phyloP scores from a whole-genome alignment of 768 basidiomycete genomes.

The Lanmaoa rubissima region DNA sequence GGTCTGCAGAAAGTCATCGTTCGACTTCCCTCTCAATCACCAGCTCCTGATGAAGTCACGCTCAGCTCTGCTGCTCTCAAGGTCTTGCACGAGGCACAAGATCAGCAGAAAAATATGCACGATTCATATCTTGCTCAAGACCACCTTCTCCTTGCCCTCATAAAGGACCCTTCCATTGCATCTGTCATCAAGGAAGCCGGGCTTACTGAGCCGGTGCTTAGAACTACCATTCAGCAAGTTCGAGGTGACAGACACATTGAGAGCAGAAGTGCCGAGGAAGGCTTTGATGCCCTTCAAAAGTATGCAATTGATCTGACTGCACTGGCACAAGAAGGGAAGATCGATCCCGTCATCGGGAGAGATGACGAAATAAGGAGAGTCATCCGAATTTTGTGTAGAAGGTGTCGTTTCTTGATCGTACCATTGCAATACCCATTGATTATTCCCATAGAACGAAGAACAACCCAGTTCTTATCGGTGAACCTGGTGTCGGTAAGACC shows the following conservation, averaged over 20 bases:
- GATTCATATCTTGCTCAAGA: slow-evolving; percentile 94
- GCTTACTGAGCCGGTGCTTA: slow-evolving; percentile 68
- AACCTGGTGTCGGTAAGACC: slow-evolving; percentile 95
- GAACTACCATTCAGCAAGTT: slow-evolving; percentile 74
- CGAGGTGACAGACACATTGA: slow-evolving; percentile 86
- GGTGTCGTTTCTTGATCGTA: slow-evolving; percentile 36
- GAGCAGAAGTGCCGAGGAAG: slow-evolving; percentile 82
- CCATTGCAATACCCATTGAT: slow-evolving; percentile 9
- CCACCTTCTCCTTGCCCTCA: slow-evolving; percentile 81
- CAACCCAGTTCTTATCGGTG: slow-evolving; percentile 95
- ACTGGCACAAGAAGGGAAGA: slow-evolving; percentile 86
- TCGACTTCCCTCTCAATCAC: slow-evolving; percentile 78
- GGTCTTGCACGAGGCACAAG: slow-evolving; percentile 73
- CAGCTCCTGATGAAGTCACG: slow-evolving; percentile 79
- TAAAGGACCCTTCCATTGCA: slow-evolving; percentile 69
- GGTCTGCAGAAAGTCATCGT: slow-evolving; percentile 75
- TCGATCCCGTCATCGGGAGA: slow-evolving; percentile 93
- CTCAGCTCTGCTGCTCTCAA: slow-evolving; percentile 56
- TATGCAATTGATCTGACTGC: slow-evolving; percentile 85
- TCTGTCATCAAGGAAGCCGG: slow-evolving; percentile 71
- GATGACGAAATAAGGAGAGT: slow-evolving; percentile 89
- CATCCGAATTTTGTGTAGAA: slow-evolving; percentile 79
- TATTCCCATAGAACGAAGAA: slow-evolving; percentile 75
- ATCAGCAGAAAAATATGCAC: slow-evolving; percentile 78
- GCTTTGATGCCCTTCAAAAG: slow-evolving; percentile 90